Percentiles rank a stretch among this genome's conserved stretches.
phyloP scores from a whole-genome alignment of 163 green algal species.

The Smithsoniella earleae region DNA sequence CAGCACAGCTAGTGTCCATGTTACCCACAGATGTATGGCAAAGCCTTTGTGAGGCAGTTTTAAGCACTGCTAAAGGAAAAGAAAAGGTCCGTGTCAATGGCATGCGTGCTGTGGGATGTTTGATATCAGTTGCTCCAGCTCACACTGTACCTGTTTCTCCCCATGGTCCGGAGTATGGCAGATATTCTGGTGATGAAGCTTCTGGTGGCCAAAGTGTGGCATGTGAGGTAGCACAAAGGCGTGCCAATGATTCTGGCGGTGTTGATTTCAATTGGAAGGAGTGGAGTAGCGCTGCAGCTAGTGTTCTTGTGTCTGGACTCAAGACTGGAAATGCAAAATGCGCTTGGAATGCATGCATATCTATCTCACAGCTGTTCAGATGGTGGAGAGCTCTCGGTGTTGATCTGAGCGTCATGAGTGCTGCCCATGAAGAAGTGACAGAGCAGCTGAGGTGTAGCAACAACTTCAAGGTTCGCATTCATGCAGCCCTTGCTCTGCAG shows the following conservation, averaged over 20 bases:
- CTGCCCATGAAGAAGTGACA: not conserved
- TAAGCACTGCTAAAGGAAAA: not conserved
- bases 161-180: too few relatives aligned
- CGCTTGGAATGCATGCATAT: constrained; percentile 23
- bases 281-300: not conserved
- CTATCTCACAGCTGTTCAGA: not conserved
- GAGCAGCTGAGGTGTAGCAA: not conserved
- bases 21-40: too few relatives aligned
- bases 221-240: not conserved
- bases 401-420: not conserved
- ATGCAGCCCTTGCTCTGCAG: constrained; percentile 25
- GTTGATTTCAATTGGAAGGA: not conserved
- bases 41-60: not conserved
- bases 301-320: not conserved
- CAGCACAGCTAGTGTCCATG: too few relatives aligned
- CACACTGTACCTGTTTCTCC: too few relatives aligned
- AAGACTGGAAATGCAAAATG: not conserved
- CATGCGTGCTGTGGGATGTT: not conserved
- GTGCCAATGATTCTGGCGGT: too few relatives aligned
- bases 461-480: constrained; percentile 29
- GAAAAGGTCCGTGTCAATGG: not conserved
- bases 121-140: not conserved
- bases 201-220: too few relatives aligned
- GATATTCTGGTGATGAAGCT: too few relatives aligned
- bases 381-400: too few relatives aligned